phyloP scores from a whole-genome alignment of 305 asterid species.

The Fraxinus latifolia region DNA sequence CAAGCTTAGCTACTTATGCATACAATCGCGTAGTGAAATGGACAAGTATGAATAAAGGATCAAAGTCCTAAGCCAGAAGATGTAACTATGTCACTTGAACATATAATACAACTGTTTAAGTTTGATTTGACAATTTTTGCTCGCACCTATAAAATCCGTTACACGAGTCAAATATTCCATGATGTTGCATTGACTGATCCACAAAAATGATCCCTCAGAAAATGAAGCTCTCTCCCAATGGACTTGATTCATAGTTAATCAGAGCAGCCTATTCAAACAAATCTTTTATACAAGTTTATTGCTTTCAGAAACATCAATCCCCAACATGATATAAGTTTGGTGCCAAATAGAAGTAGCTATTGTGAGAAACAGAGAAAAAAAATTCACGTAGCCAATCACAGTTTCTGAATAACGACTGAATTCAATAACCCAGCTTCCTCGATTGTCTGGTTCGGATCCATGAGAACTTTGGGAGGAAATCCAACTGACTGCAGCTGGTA shows the following conservation, averaged over 20 bases:
- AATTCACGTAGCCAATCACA: constrained; percentile 24
- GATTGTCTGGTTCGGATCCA: constrained; percentile 70
- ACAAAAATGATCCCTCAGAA: background rate
- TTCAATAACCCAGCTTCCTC: constrained; percentile 81
- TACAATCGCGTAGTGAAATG: constrained; percentile 36
- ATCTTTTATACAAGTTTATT: background rate
- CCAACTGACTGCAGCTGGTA: constrained; percentile 81
- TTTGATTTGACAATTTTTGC: background rate
- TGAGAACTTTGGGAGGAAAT: constrained; percentile 78
- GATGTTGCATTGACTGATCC: background rate
- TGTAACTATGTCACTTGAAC: background rate
- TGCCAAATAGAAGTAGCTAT: background rate
- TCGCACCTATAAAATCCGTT: background rate
- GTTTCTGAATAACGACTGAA: constrained; percentile 80
- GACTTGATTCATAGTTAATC: background rate
- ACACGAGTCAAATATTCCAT: background rate
- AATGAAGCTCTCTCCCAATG: background rate
- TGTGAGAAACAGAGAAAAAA: background rate
- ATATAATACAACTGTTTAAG: background rate
- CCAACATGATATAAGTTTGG: background rate
- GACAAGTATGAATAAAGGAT: background rate
- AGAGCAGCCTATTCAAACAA: background rate
- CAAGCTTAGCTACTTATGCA: constrained; percentile 53
- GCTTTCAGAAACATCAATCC: background rate
- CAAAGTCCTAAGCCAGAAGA: background rate